Conservation (phyloP, 768 basidiomycete species). For the Arthromyces matolae region DNA sequence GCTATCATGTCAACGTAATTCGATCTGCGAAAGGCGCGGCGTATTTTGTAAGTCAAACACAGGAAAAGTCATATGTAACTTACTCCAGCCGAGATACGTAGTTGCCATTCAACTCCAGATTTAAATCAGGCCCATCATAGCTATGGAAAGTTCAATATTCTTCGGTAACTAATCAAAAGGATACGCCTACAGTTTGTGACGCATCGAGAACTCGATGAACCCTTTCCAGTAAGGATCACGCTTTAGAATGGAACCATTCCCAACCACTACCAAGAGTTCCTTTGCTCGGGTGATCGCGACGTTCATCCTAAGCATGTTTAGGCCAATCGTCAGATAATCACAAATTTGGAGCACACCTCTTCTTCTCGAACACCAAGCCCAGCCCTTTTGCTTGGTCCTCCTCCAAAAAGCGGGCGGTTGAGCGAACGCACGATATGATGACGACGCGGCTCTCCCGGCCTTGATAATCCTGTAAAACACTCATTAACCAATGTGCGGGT, state of each 20-base stretch:
- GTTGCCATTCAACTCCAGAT: constrained; percentile 43
- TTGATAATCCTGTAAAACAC: constrained; percentile 40
- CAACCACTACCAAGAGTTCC: constrained; percentile 47
- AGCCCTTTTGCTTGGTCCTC: constrained; percentile 44
- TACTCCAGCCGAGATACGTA: constrained; percentile 48
- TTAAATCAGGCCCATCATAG: constrained; percentile 41
- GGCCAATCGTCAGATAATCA: background rate
- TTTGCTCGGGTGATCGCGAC: constrained; percentile 53
- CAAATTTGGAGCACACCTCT: constrained; percentile 31
- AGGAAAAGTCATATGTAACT: constrained; percentile 12
- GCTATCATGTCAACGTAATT: constrained; percentile 15
- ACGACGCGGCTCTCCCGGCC: constrained; percentile 48
- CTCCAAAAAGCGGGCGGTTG: constrained; percentile 41
- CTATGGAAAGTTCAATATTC: constrained; percentile 22
- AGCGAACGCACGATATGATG: constrained; percentile 50
- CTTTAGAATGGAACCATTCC: constrained; percentile 39
- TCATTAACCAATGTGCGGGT: background rate
- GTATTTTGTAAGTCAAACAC: background rate
- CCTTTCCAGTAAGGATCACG: constrained; percentile 50
- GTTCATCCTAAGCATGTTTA: constrained; percentile 39
- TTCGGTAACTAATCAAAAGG: background rate
- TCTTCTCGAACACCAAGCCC: constrained; percentile 43
- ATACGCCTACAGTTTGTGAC: constrained; percentile 41
- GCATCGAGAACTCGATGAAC: constrained; percentile 43
- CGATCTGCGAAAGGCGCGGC: constrained; percentile 16